Evolutionary conservation across 164 flowering plant species (phyloP), one percentile per base, ranked within the genome.

Genomic region (Paratinospora sagittata): DNA sequence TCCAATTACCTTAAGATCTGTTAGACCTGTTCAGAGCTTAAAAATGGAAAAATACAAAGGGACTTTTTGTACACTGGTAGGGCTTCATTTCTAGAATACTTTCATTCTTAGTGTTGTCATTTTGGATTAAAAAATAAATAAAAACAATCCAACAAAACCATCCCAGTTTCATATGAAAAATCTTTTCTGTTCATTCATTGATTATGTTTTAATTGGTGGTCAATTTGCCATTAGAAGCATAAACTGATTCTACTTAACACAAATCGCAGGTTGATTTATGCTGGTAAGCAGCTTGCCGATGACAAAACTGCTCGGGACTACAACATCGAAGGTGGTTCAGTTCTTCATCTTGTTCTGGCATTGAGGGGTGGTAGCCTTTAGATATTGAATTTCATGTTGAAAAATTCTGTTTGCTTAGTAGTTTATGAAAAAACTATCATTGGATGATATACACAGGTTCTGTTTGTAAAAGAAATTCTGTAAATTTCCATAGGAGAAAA

Each of bases 241-340:
- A 52, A 17, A 52, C 60, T 19, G 58, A 52, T 16, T 52, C 19
- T 52, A 4, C 34, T 16, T 16, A 9, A 45, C 16, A 7, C 41
- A 30, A 16, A 26, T 41, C 76, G 67, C 78, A 74, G 84, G 81
- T 82, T 82, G 27, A 82, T 82, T 27, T 82, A 78, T 78, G 81
- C 78, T 60, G 82, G 84, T 41, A 82, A 82, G 72, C 84, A 78
- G 75, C 77, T 82, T 12, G 81, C 72, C 3, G 84, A 82, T 74
- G 84, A 82, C 75, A 82, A 82, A 76, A 79, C 79, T 55, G 84
- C 82, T 3, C 64, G 60, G 66, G 84, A 82, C 65, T 80, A 82
- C 77, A 82, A 80, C 78, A 80, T 82, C 55, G 82, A 82, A 71
- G 82, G 82, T 43, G 82, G 82, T 52, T 82, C 84, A 60, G 82